Evolutionary conservation across 2,329 filamentous ascomycete species (phyloP).

Genomic region (Atkinsonella texensis): DNA sequence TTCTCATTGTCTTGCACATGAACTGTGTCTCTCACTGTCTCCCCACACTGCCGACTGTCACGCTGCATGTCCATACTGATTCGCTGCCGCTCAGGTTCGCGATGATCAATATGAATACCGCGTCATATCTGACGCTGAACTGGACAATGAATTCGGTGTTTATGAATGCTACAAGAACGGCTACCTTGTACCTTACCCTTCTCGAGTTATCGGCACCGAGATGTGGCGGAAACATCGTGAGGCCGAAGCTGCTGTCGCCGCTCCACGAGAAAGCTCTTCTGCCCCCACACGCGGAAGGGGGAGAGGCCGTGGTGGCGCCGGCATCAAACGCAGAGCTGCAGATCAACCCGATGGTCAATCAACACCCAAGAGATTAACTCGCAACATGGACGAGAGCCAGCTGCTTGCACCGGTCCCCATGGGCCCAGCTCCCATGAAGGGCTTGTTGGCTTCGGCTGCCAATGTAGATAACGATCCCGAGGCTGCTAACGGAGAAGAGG

Average conservation of each 20-base stretch:
- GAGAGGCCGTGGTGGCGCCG: slow-evolving; percentile 22
- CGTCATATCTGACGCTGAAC: slow-evolving; percentile 31
- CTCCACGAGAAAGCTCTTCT: slow-evolving; percentile 14
- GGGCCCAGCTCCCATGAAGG: slow-evolving; percentile 22
- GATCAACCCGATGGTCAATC: slow-evolving; percentile 37
- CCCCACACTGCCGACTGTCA: not conserved
- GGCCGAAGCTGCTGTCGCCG: slow-evolving; percentile 24
- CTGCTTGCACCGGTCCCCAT: slow-evolving; percentile 14
- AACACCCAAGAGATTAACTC: slow-evolving; percentile 34
- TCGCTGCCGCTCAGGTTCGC: slow-evolving; percentile 18
- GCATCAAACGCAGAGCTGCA: slow-evolving; percentile 38
- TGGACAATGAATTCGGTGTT: slow-evolving; percentile 29
- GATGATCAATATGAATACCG: slow-evolving; percentile 35
- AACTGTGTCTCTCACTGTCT: not conserved
- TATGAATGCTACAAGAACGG: slow-evolving; percentile 30
- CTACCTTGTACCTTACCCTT: slow-evolving; percentile 32
- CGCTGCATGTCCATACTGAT: slow-evolving; percentile 8
- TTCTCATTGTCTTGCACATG: not conserved
- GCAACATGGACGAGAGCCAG: slow-evolving; percentile 18
- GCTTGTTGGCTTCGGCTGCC: slow-evolving; percentile 26
- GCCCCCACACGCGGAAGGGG: slow-evolving; percentile 18
- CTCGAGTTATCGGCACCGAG: slow-evolving; percentile 29
- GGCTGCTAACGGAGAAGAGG: slow-evolving; percentile 22
- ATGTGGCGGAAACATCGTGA: slow-evolving; percentile 27
- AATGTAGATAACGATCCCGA: slow-evolving; percentile 23